Conservation (phyloP, 2,329 filamentous ascomycete genomes). For the Fusarium chaquense region DNA sequence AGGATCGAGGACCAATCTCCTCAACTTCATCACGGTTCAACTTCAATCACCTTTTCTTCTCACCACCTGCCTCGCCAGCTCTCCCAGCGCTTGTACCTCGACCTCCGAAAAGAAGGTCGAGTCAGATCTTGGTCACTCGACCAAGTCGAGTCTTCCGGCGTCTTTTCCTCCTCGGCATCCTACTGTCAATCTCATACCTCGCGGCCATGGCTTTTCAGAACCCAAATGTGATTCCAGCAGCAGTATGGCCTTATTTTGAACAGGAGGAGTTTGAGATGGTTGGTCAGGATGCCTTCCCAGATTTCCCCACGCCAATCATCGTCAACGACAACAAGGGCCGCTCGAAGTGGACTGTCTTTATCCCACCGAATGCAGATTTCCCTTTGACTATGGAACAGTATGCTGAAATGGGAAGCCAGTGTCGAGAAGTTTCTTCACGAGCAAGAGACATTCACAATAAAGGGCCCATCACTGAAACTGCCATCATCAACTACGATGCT, state of each 20-base stretch:
- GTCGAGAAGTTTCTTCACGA: slow-evolving; percentile 71
- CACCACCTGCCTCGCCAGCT: slow-evolving; percentile 76
- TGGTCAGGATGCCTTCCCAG: slow-evolving; percentile 72
- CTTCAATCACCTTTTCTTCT: slow-evolving; percentile 76
- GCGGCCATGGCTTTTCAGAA: slow-evolving; percentile 47
- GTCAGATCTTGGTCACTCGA: slow-evolving; percentile 60
- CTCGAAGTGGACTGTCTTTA: slow-evolving; percentile 83
- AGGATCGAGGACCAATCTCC: slow-evolving; percentile 66
- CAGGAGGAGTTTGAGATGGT: slow-evolving; percentile 73
- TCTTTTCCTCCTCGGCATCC: slow-evolving; percentile 65
- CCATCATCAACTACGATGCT: slow-evolving; percentile 67
- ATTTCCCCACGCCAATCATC: slow-evolving; percentile 78
- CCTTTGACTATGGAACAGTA: slow-evolving; percentile 76
- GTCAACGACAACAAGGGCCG: slow-evolving; percentile 73
- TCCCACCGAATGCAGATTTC: slow-evolving; percentile 75
- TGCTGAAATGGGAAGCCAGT: slow-evolving; percentile 74
- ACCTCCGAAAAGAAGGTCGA: slow-evolving; percentile 68
- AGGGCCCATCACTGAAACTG: slow-evolving; percentile 57
- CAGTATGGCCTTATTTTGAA: slow-evolving; percentile 59
- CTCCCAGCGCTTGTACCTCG: slow-evolving; percentile 76
- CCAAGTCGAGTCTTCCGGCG: slow-evolving; percentile 69
- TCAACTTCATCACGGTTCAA: slow-evolving; percentile 72
- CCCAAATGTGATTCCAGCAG: slow-evolving; percentile 45
- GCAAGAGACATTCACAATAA: slow-evolving; percentile 62
- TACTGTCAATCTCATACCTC: slow-evolving; percentile 66